A percentile compares a stretch with the other conserved stretches of the same genome.
Evolutionary conservation across 2,329 filamentous ascomycete genomes (phyloP).

Genomic region (Beauveria sp.): DNA sequence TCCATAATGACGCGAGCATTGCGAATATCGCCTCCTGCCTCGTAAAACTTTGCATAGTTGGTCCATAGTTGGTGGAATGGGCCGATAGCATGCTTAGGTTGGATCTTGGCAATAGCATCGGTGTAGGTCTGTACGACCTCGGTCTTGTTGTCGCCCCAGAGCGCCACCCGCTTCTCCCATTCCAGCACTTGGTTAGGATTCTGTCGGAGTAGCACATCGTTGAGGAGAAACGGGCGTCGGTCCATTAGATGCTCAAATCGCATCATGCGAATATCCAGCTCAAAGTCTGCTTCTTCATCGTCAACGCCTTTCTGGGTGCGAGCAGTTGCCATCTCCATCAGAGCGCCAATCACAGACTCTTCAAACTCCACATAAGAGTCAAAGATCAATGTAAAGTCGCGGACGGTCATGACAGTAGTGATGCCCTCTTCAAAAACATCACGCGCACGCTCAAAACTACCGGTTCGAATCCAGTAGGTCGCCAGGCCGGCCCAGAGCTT

Average conservation of each 20-base stretch:
- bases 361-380: constrained; percentile 96
- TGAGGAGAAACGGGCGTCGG: constrained; percentile 86
- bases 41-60: constrained; percentile 96
- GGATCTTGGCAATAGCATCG: constrained; percentile 83
- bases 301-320: constrained; percentile 71
- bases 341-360: constrained; percentile 82
- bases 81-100: constrained; percentile 88
- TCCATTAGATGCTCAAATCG: constrained; percentile 98
- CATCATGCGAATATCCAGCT: constrained; percentile 94
- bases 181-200: constrained; percentile 94
- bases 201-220: constrained; percentile 89
- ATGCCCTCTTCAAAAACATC: constrained; percentile 95
- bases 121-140: constrained; percentile 94
- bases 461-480: constrained; percentile 91
- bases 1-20: constrained; percentile 92
- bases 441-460: constrained; percentile 84
- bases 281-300: constrained; percentile 82
- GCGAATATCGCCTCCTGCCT: constrained; percentile 72
- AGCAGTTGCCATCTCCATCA: constrained; percentile 80
- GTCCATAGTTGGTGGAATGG: constrained; percentile 93
- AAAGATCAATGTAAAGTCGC: constrained; percentile 94
- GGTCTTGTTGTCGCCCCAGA: constrained; percentile 89
- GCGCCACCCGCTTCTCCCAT: constrained; percentile 92
- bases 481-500: constrained; percentile 93
- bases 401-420: constrained; percentile 96